Conservation (phyloP, 2,329 filamentous ascomycete genomes). For the Colletotrichum sp. region DNA sequence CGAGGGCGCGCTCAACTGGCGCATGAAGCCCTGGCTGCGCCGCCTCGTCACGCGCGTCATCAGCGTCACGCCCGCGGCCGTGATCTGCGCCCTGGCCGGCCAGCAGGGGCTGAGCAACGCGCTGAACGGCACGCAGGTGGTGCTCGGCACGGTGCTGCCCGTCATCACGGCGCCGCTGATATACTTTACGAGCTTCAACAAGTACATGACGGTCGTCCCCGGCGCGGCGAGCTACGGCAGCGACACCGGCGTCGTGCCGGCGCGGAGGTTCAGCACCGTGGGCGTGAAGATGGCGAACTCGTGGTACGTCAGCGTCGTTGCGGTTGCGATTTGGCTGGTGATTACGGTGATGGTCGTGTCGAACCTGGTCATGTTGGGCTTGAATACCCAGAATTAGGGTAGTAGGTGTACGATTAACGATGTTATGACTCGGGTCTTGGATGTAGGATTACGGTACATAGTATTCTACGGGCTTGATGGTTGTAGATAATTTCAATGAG, state of each 20-base stretch:
- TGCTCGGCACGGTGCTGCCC: conserved; percentile 77
- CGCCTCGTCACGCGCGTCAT: conserved; percentile 79
- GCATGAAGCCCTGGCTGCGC: conserved; percentile 76
- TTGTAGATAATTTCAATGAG: not conserved
- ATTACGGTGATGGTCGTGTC: conserved; percentile 82
- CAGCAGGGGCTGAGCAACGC: conserved; percentile 72
- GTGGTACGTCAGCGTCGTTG: conserved; percentile 64
- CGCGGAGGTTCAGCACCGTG: conserved; percentile 22
- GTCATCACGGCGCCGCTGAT: conserved; percentile 83
- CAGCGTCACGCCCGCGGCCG: conserved; percentile 80
- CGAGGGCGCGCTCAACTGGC: conserved; percentile 82
- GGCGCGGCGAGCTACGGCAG: conserved; percentile 11
- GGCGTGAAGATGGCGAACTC: conserved; percentile 74
- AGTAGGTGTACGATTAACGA: not conserved
- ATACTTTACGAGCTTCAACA: conserved; percentile 80
- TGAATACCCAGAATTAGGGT: not conserved
- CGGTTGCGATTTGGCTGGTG: conserved; percentile 70
- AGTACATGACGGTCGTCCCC: conserved; percentile 66
- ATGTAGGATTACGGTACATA: not conserved
- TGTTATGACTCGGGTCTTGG: not conserved
- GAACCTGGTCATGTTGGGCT: conserved; percentile 62
- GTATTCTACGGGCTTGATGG: not conserved
- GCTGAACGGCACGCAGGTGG: conserved; percentile 79
- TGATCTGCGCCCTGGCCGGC: conserved; percentile 81
- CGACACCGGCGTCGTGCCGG: conserved; percentile 19